Evolutionary conservation across 345 rosid genomes (phyloP).

Genomic region (Orychophragmus violaceus): DNA sequence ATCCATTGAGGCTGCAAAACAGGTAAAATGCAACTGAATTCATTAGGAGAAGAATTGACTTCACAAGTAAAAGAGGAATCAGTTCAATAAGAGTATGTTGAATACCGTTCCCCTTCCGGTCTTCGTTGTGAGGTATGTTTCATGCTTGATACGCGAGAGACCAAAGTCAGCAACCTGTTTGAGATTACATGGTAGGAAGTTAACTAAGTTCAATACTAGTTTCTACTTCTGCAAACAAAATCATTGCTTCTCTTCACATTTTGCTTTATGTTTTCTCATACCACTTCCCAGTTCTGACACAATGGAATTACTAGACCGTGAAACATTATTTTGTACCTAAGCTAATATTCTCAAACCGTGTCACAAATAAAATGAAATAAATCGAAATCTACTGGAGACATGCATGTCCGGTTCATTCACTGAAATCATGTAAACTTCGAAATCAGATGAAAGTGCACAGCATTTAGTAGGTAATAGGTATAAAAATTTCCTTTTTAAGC

Average conservation of each 20-base stretch:
- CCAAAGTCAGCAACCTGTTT: constrained; percentile 96
- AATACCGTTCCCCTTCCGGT: constrained; percentile 91
- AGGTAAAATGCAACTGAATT: neutral
- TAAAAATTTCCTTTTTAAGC: constrained; percentile 1
- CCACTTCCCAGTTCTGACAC: neutral
- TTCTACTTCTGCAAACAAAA: neutral
- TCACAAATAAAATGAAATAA: neutral
- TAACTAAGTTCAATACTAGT: neutral
- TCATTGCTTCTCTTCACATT: neutral
- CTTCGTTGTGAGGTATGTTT: constrained; percentile 73
- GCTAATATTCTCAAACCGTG: neutral
- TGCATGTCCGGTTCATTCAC: neutral
- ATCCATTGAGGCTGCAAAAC: constrained; percentile 92
- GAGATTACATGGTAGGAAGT: constrained; percentile 12
- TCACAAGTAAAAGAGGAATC: constrained; percentile 2
- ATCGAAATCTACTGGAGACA: neutral
- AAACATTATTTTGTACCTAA: neutral
- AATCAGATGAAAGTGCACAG: neutral
- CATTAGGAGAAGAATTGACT: neutral
- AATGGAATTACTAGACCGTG: neutral
- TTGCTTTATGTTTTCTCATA: neutral
- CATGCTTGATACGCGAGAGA: constrained; percentile 86
- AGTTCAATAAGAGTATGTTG: neutral
- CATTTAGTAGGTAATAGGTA: neutral
- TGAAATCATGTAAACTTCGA: neutral